Evolutionary conservation across 2,329 filamentous ascomycete genomes (phyloP).

Genomic region (Ascochyta viciae-villosae): DNA sequence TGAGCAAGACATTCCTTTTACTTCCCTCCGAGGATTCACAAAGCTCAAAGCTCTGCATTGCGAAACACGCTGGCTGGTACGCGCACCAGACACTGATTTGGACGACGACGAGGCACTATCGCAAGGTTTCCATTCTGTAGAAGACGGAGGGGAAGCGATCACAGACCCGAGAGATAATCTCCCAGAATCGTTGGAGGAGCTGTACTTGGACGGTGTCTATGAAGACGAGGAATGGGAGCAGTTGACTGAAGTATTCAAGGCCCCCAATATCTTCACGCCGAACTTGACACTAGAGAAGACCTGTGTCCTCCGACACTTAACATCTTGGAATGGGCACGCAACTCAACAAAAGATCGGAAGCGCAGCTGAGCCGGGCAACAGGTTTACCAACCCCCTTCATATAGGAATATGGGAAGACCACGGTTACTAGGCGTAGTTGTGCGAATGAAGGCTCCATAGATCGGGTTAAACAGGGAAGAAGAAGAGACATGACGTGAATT

Average conservation of each 20-base stretch:
- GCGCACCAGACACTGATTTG: neutral
- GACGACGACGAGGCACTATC: neutral
- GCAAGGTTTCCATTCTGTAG: neutral
- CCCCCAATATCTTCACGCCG: neutral
- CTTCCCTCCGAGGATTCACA: neutral
- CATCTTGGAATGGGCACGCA: neutral
- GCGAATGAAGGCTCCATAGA: too few relatives aligned
- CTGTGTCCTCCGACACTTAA: neutral
- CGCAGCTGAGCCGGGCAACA: neutral
- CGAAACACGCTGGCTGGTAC: constrained; percentile 2
- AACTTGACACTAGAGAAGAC: constrained; percentile 6
- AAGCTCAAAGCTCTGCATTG: constrained; percentile 10
- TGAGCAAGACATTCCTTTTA: neutral
- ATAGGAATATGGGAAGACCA: neutral
- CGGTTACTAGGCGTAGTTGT: neutral
- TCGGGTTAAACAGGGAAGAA: too few relatives aligned
- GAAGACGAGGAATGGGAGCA: neutral
- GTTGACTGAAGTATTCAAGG: neutral
- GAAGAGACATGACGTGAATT: too few relatives aligned
- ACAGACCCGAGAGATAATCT: constrained; percentile 10
- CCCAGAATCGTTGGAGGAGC: constrained; percentile 8
- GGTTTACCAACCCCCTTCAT: neutral
- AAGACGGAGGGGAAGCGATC: neutral
- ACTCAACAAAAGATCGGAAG: neutral
- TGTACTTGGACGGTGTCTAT: constrained; percentile 2